Evolutionary conservation across 1,139 yeast species (phyloP), one percentile per base, ranked within the genome.

Genomic region (Geotrichum restrictum): DNA sequence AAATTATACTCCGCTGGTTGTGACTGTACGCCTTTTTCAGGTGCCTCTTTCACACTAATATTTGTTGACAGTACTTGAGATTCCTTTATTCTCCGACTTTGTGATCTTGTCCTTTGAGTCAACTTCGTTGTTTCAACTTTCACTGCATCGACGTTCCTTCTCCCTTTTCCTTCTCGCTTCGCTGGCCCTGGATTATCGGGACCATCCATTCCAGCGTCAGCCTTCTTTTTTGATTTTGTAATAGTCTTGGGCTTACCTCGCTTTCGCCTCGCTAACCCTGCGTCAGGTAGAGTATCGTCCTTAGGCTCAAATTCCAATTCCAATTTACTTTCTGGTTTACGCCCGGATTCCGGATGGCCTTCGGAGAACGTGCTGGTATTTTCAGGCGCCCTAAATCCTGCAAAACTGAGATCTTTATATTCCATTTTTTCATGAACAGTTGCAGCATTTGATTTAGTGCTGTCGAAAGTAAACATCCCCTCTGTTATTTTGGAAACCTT

Each of bases 401-500:
- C 47, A 37, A 49, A 49, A 27, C 24, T 36, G 14, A 49, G 32
- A n/a, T 49, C 38, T 27, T 33, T 43, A 36, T 34, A 43, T 7
- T 40, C 48, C 31, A 24, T 40, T 32, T 27, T 16, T 14, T 18
- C 45, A 27, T 22, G 21, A 11, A 19, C 21, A 27, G 37, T n/a
- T 14, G 21, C 44, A 40, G 14, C 13, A 24, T 45, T 45, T 11
- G 18, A 18, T 24, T 27, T 29, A 21, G 14, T 42, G 27, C 34
- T 34, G 14, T 48, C 47, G 21, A 41, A 41, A 13, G 45, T 21
- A 24, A 43, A 29, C 32, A 38, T 19, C 18, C 16, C 38, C 13
- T 29, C 33, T 24, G 29, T 43, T 34, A 39, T 37, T 45, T 45
- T 47, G 22, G 49, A 33, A 22, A 45, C 29, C 21, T 45, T 52